These are phyloP conservation scores for Oidium heveae DNA, from an alignment of 2,329 filamentous ascomycete species.

Conservation along the genomic window DNA sequence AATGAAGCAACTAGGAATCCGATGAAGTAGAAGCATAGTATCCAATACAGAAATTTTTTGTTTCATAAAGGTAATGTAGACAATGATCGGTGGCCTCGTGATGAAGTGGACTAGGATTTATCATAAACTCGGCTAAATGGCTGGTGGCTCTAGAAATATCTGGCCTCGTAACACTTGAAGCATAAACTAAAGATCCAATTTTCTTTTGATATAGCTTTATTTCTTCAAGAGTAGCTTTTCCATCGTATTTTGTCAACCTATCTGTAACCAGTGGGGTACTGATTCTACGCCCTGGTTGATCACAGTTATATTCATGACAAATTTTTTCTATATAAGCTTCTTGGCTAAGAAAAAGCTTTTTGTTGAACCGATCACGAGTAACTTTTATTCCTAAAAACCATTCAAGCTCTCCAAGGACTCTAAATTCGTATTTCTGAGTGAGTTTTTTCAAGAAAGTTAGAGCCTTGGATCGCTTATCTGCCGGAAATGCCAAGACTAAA, in stretches of 20 bases:
- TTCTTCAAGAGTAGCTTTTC: neutral
- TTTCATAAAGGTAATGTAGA: neutral
- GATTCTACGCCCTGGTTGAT: neutral
- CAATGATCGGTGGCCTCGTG: neutral
- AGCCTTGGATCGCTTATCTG: neutral
- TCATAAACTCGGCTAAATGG: neutral
- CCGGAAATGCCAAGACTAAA: neutral
- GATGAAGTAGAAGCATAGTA: neutral
- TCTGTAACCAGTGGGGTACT: neutral
- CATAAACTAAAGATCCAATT: neutral
- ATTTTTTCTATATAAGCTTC: neutral
- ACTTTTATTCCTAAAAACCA: neutral
- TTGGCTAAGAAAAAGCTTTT: neutral
- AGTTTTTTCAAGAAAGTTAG: neutral
- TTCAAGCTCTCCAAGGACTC: no score
- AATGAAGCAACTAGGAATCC: no score
- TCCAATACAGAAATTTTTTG: neutral
- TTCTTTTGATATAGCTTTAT: no score
- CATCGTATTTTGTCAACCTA: neutral
- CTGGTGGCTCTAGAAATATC: neutral
- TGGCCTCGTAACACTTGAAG: no score
- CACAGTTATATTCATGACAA: neutral
- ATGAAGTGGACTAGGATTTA: neutral
- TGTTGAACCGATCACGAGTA: neutral
- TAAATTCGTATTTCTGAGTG: neutral